Base-by-base conservation (phyloP, 768 basidiomycete genomes). In the Auricularia heimuer region DNA sequence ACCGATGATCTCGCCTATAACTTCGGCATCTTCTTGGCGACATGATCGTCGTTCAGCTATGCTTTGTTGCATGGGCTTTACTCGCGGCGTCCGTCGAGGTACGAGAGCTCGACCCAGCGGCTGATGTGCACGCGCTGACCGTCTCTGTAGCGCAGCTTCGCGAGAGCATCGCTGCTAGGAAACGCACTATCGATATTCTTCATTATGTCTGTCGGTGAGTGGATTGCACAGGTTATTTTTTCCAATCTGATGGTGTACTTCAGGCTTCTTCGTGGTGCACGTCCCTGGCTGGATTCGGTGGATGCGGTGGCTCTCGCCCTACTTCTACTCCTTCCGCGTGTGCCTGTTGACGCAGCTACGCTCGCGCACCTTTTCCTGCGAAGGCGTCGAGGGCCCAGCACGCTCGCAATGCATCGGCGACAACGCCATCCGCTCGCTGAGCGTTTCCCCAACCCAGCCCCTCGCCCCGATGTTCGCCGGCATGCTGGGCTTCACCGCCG, bases 281-380 rank as follows among this genome's bases (percentile, higher is more conserved):
- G 69, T 70, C 3, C 70, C 69, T 2, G 69, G 68, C 14, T 79
- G 75, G 68, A 69, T 78, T 21, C 63, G 69, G 3, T 81, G 80
- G 80, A 71, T 77, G 24, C 68, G 75, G 18, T 80, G 74, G 71
- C 71, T 79, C 62, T 73, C 73, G 7, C 75, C 76, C 1, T 76
- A 77, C 63, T 80, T 76, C 68, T 79, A 78, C 67, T 75, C 72
- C 4, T 77, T 75, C 72, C 69, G 72, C 24, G 72, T 77, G 62
- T 67, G 77, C 61, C 74, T 73, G 0, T 74, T 74, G 2, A 73
- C 73, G 0, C 79, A 80, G 65, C 79, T 80, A 70, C 69, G 71
- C 36, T 74, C 74, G 18, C 70, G 80, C 36, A 67, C 56, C 3
- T 76, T 76, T 56, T 65, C 64, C 12, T 76, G 75, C 60, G 69